Evolutionary conservation across 805 yeast genomes (phyloP).

Genomic region (Candida pini): DNA sequence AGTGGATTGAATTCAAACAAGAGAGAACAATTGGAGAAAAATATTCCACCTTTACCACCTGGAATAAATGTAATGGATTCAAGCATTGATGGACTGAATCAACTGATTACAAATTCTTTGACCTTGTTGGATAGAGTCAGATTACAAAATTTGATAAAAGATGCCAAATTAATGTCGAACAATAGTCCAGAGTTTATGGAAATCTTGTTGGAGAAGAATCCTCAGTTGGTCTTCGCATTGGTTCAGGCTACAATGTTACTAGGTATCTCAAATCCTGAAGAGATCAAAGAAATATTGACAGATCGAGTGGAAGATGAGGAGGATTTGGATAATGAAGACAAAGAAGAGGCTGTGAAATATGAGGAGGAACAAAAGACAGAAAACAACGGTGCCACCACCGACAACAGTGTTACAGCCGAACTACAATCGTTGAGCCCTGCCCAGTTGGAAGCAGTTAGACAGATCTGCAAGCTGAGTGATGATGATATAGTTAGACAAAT

Average conservation of each 20-base stretch:
- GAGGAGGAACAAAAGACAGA: background rate
- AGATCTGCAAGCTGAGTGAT: conserved; percentile 20
- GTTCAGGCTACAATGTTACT: conserved; percentile 61
- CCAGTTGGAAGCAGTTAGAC: conserved; percentile 16
- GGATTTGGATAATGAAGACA: background rate
- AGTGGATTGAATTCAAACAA: conserved; percentile 10
- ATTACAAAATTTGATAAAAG: conserved; percentile 44
- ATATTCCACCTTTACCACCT: conserved; percentile 48
- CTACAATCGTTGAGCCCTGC: conserved; percentile 9
- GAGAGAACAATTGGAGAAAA: conserved; percentile 18
- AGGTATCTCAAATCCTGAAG: conserved; percentile 24
- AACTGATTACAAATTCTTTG: conserved; percentile 42
- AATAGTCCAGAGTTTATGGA: conserved; percentile 54
- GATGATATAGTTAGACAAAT: conserved; percentile 15
- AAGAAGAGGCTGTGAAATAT: background rate
- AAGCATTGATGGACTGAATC: conserved; percentile 29
- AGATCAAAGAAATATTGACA: conserved; percentile 18
- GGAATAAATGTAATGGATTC: conserved; percentile 40
- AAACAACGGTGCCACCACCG: background rate
- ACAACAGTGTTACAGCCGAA: conserved; percentile 2
- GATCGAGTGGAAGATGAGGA: conserved; percentile 2
- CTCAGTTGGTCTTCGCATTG: conserved; percentile 78
- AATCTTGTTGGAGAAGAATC: conserved; percentile 58
- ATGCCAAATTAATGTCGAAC: conserved; percentile 53
- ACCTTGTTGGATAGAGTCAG: conserved; percentile 41